Evolutionary conservation across 1,284 basidiomycete species (phyloP).

Genomic region (Leccinum huronense): DNA sequence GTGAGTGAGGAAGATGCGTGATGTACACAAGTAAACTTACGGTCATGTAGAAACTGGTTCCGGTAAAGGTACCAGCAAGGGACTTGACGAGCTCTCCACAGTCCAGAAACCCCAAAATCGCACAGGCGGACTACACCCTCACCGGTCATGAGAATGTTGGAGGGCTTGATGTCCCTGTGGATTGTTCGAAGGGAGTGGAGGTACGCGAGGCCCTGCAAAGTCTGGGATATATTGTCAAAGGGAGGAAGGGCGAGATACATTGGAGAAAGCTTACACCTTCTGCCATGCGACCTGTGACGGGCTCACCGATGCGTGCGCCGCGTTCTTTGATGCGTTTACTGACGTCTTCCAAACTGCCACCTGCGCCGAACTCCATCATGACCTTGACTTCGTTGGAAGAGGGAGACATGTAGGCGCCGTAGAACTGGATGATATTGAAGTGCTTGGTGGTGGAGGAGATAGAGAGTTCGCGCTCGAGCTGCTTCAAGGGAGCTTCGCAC

Average conservation of each 20-base stretch:
- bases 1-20: constrained; percentile 10
- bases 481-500: constrained; percentile 88
- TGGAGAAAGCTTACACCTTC: constrained; percentile 65
- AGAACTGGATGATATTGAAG: constrained; percentile 88
- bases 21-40: constrained; percentile 50
- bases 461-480: constrained; percentile 89
- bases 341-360: constrained; percentile 83
- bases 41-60: constrained; percentile 97
- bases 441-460: constrained; percentile 87
- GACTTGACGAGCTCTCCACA: constrained; percentile 83
- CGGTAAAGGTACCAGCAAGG: constrained; percentile 92
- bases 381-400: constrained; percentile 94
- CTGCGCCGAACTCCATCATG: constrained; percentile 94
- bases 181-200: constrained; percentile 91
- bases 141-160: constrained; percentile 87
- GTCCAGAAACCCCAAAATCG: constrained; percentile 92
- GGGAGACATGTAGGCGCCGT: constrained; percentile 93
- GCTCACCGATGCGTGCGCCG: constrained; percentile 84
- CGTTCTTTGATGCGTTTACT: constrained; percentile 82
- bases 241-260: constrained; percentile 9
- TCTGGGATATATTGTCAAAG: constrained; percentile 42
- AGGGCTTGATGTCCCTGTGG: constrained; percentile 97
- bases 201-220: constrained; percentile 90
- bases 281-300: constrained; percentile 88
- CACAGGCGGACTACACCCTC: constrained; percentile 88